Base-by-base conservation (phyloP, 345 rosid species). In the Populus davidiana region DNA sequence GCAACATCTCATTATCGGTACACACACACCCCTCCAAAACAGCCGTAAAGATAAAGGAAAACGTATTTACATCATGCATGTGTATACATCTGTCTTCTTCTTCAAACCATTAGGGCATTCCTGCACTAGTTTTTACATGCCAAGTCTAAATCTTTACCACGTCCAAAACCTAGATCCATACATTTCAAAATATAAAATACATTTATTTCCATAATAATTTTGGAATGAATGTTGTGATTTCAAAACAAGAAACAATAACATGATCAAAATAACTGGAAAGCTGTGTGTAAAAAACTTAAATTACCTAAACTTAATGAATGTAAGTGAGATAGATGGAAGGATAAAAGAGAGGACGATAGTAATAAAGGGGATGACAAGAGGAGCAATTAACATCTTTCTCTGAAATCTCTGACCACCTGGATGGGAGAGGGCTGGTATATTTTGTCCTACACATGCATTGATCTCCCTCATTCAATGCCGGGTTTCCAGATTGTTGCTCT, bases 381-480 rank as follows among this genome's bases (percentile, higher is more conserved):
- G 35, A 4, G 35, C 2, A 25, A n/a, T n/a, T n/a, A 8, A 9
- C 3, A 41, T 17, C 41, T 47, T 6, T 63, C 54, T 25, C 10
- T 2, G 66, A 72, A 54, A 72, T 44, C 4, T 29, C 50, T 65
- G 71, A 67, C 71, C 70, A 31, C 43, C 71, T 47, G 72, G 65
- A 75, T 66, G 43, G 62, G 44, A 21, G 12, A 41, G 54, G 44
- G 50, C 6, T 69, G 4, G 23, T n/a, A 35, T 23, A 10, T 43
- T 7, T 35, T 9, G 23, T 27, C 61, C 21, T 47, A 1, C 38
- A 59, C 5, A 27, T 10, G 20, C 13, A 67, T 70, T n/a, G 70
- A 63, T 77, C 83, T 84, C 69, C 81, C 79, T 70, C 70, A 79
- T 75, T 82, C 77, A 85, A 79, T 82, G 77, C 85, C 35, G 78